These are phyloP conservation scores for Rhodocollybia butyracea DNA, from an alignment of 768 basidiomycete species.

Conservation along the genomic window DNA sequence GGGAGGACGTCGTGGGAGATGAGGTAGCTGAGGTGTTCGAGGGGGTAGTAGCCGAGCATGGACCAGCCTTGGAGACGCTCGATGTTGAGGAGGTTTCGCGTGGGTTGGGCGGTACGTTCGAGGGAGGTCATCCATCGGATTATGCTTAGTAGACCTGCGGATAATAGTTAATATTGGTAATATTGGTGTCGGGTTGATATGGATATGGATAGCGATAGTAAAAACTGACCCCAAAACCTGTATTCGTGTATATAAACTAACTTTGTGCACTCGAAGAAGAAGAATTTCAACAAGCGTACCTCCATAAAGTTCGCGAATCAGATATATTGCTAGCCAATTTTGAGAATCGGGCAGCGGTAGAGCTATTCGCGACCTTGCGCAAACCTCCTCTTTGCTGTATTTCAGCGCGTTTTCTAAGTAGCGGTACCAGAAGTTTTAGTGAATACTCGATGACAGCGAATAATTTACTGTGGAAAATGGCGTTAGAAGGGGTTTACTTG, in stretches of 20 bases:
- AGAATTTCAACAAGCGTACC: slow-evolving; percentile 1
- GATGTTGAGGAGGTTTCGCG: slow-evolving; percentile 66
- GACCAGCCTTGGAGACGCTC: slow-evolving; percentile 79
- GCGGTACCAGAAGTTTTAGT: slow-evolving; percentile 65
- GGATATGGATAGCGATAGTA: too few relatives aligned
- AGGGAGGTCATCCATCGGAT: slow-evolving; percentile 77
- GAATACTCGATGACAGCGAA: slow-evolving; percentile 78
- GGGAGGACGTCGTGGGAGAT: slow-evolving; percentile 60
- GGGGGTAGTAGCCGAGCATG: slow-evolving; percentile 78
- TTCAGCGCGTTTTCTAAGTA: slow-evolving; percentile 64
- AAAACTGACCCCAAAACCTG: slow-evolving; percentile 69
- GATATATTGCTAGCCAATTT: slow-evolving; percentile 56
- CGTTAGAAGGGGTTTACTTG: slow-evolving; percentile 2
- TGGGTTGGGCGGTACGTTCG: slow-evolving; percentile 70
- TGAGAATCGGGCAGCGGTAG: slow-evolving; percentile 45
- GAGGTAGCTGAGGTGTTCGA: slow-evolving; percentile 75
- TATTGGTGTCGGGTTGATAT: too few relatives aligned
- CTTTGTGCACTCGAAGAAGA: too few relatives aligned
- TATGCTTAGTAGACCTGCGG: slow-evolving; percentile 69
- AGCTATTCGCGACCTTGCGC: slow-evolving; percentile 49
- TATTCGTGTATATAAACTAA: too few relatives aligned
- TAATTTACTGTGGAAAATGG: slow-evolving; percentile 52
- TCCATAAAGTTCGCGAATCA: slow-evolving; percentile 71
- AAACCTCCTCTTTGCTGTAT: slow-evolving; percentile 66
- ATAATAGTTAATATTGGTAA: too few relatives aligned